phyloP scores from a whole-genome alignment of 345 rosid species.

The Boechera retrofracta region DNA sequence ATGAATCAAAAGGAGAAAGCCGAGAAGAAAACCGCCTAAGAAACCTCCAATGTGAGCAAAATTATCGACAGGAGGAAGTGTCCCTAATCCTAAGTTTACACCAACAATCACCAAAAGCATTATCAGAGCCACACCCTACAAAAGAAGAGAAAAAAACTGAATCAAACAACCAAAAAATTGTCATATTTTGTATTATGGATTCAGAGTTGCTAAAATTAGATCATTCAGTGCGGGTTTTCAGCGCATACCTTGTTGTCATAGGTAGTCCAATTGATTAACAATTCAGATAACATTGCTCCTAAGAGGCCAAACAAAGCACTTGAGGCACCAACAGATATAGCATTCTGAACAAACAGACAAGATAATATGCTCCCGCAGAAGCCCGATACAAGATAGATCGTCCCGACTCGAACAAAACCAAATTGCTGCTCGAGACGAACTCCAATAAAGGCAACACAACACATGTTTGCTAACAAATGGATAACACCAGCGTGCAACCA shows the following conservation, averaged over 20 bases:
- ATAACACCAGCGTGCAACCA: conserved; percentile 95
- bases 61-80: conserved; percentile 95
- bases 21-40: conserved; percentile 69
- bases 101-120: conserved; percentile 73
- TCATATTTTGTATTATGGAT: no score
- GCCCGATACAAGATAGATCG: conserved; percentile 75
- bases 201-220: neutral
- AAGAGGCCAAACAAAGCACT: conserved; percentile 98
- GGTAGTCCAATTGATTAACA: conserved; percentile 91
- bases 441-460: conserved; percentile 79
- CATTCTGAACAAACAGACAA: conserved; percentile 63
- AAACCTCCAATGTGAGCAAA: conserved; percentile 94
- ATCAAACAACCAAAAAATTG: neutral
- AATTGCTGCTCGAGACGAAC: conserved; percentile 90
- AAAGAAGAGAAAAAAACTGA: neutral
- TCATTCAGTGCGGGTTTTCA: neutral
- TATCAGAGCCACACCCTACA: conserved; percentile 69
- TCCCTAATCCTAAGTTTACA: conserved; percentile 75
- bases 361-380: conserved; percentile 82
- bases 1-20: conserved; percentile 66
- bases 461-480: conserved; percentile 81
- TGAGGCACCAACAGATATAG: conserved; percentile 96
- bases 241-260: conserved; percentile 75
- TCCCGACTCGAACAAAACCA: conserved; percentile 79
- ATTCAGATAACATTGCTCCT: conserved; percentile 93